These are phyloP conservation scores for Pelargonium nanum DNA, from an alignment of 345 rosid species.

Conservation along the genomic window DNA sequence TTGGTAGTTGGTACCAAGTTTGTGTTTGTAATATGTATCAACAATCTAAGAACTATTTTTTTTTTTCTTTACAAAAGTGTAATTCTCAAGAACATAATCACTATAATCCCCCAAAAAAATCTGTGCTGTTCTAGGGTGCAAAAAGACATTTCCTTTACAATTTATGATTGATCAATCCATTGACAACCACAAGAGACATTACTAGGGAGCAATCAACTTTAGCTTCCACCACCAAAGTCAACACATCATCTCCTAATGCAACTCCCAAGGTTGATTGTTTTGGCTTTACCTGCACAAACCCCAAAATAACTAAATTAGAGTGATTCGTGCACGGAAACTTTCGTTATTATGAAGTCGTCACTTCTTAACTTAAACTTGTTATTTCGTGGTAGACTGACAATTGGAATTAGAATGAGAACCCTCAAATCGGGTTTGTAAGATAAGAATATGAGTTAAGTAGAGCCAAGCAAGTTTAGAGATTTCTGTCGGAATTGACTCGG, in stretches of 20 bases:
- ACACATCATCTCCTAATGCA: constrained; percentile 33
- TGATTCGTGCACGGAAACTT: too few relatives aligned
- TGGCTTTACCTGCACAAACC: constrained; percentile 17
- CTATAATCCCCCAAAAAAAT: not conserved
- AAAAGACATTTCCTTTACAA: constrained; percentile 11
- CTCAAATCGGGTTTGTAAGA: too few relatives aligned
- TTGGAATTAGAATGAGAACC: too few relatives aligned
- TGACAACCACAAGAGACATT: constrained; percentile 27
- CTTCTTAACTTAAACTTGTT: not conserved
- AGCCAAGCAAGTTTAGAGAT: too few relatives aligned
- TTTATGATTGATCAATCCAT: constrained; percentile 21
- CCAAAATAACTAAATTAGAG: not conserved
- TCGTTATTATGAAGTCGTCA: too few relatives aligned
- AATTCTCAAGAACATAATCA: not conserved
- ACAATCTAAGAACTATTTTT: too few relatives aligned
- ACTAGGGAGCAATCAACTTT: constrained; percentile 20
- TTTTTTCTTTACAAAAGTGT: not conserved
- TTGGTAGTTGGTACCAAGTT: too few relatives aligned
- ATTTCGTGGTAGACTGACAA: too few relatives aligned
- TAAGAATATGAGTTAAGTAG: too few relatives aligned
- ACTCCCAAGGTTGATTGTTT: constrained; percentile 27
- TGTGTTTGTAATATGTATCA: too few relatives aligned
- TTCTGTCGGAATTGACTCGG: too few relatives aligned
- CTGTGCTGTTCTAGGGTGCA: too few relatives aligned
- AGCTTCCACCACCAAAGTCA: constrained; percentile 28